Conservation (phyloP, 441 rosid genomes). For the Corymbia citriodora region DNA sequence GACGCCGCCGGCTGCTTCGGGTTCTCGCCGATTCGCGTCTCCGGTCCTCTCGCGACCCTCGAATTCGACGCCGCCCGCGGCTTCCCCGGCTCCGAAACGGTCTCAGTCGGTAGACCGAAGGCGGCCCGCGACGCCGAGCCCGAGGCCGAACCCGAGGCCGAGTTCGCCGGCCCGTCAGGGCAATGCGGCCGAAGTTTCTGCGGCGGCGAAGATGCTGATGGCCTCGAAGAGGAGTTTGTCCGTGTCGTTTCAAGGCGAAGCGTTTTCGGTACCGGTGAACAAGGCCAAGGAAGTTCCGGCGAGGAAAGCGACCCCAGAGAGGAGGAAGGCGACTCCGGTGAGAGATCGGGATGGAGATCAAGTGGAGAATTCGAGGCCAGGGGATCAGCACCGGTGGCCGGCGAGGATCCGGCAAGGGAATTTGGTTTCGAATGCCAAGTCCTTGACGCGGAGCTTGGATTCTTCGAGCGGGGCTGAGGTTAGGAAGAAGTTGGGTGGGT, state of each 20-base stretch:
- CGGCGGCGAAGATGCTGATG: slow-evolving; percentile 50
- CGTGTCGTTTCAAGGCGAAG: slow-evolving; percentile 66
- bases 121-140: slow-evolving; percentile 20
- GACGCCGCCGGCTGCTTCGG: neutral
- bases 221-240: slow-evolving; percentile 63
- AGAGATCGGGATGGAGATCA: slow-evolving; percentile 31
- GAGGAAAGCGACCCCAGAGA: slow-evolving; percentile 43
- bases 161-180: slow-evolving; percentile 14
- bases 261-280: slow-evolving; percentile 65
- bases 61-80: slow-evolving; percentile 33
- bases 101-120: slow-evolving; percentile 56
- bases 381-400: slow-evolving; percentile 59
- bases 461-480: slow-evolving; percentile 1
- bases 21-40: neutral
- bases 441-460: slow-evolving; percentile 56
- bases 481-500: slow-evolving; percentile 14
- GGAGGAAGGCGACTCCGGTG: slow-evolving; percentile 10
- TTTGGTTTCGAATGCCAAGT: slow-evolving; percentile 17
- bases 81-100: slow-evolving; percentile 30
- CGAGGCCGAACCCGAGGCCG: slow-evolving; percentile 7
- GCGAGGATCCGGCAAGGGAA: slow-evolving; percentile 32
- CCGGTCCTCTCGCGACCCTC: slow-evolving; percentile 31
- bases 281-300: slow-evolving; percentile 39
- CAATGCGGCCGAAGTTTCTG: slow-evolving; percentile 32
- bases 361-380: slow-evolving; percentile 40